Evolutionary conservation across 805 yeast genomes (phyloP).

Genomic region (Kodamaea sagamina): DNA sequence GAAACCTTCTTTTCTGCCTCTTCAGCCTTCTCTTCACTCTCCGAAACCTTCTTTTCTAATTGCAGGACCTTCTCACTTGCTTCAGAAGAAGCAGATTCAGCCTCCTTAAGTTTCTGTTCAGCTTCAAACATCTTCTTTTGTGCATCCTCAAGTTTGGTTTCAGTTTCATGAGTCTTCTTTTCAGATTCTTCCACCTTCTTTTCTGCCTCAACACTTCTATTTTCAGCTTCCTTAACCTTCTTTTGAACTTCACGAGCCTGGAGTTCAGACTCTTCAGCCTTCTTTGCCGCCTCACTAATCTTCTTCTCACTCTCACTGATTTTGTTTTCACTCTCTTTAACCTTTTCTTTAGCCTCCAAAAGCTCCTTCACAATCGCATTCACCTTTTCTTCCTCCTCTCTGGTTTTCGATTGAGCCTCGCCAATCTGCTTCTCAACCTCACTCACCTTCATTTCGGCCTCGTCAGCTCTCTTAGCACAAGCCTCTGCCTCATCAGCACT

Average conservation of each 20-base stretch:
- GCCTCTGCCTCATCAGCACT: neutral
- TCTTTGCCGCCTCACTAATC: neutral
- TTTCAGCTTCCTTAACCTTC: constrained; percentile 6
- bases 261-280: too few species aligned
- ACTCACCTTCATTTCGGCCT: neutral
- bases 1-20: neutral
- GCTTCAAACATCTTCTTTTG: neutral
- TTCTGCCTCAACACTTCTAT: constrained; percentile 1
- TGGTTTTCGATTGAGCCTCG: too few species aligned
- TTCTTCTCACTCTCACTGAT: neutral
- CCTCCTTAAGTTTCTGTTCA: neutral
- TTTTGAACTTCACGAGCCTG: constrained; percentile 12
- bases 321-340: neutral
- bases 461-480: neutral
- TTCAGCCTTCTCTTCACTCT: neutral
- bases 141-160: constrained; percentile 1
- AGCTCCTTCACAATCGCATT: neutral
- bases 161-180: constrained; percentile 3
- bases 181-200: neutral
- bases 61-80: neutral
- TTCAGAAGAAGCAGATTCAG: neutral
- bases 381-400: neutral
- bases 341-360: neutral
- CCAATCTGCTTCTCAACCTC: neutral
- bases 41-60: neutral